Evolutionary conservation across 768 basidiomycete genomes (phyloP), one percentile per base, ranked within the genome.

Genomic region (Chlorophyllum brunneum): DNA sequence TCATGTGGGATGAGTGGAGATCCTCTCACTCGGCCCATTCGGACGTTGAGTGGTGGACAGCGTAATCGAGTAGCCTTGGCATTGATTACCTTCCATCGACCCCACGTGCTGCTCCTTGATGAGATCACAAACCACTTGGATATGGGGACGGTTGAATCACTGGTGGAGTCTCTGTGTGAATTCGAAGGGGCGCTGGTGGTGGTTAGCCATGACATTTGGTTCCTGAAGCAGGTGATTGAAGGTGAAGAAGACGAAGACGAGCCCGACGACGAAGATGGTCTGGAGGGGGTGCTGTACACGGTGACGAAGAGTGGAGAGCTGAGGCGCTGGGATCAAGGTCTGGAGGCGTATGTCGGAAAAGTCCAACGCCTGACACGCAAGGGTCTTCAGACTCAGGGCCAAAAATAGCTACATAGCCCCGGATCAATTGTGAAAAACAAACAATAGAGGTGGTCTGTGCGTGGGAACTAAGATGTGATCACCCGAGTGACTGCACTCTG

Each of bases 101-200:
- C 85, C 4, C 75, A 81, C 55, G 69, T 83, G 4, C 67, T 83
- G 27, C 64, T 80, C 5, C 65, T 81, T 20, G 78, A 81, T 56
- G 86, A 88, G 62, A 79, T 83, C 4, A 83, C 85, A 39, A 79
- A 85, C n/a, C 86, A 88, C 66, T 65, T 88, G 37, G 85, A 88
- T 62, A 70, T 74, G 36, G 74, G 77, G 22, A 85, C 82, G 2
- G 79, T 86, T 27, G 65, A 74, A 53, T 80, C 79, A 0, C 66
- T 88, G 1, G 77, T 79, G 0, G 66, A 69, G 18, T 76, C 80
- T 6, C 67, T 87, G 36, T 70, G 70, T 42, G 64, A 61, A 11
- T 87, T 74, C 57, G 66, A 64, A 23, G 85, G 86, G 0, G 82
- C 77, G 1, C 60, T 86, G 26, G 66, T 85, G 8, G 67, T 86